A percentile compares a stretch with the other conserved stretches of the same genome.
phyloP scores from a whole-genome alignment of 2,329 filamentous ascomycete genomes.

The Penicillium sp. region DNA sequence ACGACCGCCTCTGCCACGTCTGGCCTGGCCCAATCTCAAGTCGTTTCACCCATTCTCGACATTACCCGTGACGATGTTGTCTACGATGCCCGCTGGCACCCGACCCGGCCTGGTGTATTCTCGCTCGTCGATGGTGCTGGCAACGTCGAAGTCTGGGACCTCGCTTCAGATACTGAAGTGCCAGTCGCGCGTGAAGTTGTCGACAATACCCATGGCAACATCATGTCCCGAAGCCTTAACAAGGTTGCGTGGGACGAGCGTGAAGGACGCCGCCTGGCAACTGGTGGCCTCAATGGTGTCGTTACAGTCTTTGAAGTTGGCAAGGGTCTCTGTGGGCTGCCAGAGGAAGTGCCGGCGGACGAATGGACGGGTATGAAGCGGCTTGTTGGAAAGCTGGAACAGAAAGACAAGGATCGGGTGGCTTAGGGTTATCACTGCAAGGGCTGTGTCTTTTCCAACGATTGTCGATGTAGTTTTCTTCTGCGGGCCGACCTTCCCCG shows the following conservation, averaged over 20 bases:
- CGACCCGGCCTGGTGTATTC: constrained; percentile 90
- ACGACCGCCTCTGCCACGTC: constrained; percentile 39
- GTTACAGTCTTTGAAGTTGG: constrained; percentile 89
- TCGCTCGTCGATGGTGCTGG: constrained; percentile 91
- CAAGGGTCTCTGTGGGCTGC: constrained; percentile 75
- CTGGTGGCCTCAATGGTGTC: constrained; percentile 86
- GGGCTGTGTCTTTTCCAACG: constrained; percentile 1
- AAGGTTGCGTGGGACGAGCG: constrained; percentile 90
- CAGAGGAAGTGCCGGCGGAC: constrained; percentile 76
- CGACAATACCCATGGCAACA: constrained; percentile 60
- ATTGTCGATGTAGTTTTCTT: constrained; percentile 10
- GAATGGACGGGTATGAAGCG: constrained; percentile 95
- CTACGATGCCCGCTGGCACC: constrained; percentile 94
- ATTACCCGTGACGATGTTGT: constrained; percentile 94
- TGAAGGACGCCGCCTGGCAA: constrained; percentile 82
- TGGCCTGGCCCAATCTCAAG: constrained; percentile 41
- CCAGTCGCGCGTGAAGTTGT: constrained; percentile 64
- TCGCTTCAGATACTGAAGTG: constrained; percentile 88
- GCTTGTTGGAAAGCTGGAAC: constrained; percentile 71
- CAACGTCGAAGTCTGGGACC: constrained; percentile 90
- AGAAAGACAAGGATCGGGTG: constrained; percentile 37
- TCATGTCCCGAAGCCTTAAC: constrained; percentile 83
- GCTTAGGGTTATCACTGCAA: constrained; percentile 16
- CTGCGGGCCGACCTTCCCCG: constrained; percentile 8
- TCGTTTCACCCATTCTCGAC: constrained; percentile 74